Conservation (phyloP, 768 basidiomycete genomes). For the Suillus americanus region DNA sequence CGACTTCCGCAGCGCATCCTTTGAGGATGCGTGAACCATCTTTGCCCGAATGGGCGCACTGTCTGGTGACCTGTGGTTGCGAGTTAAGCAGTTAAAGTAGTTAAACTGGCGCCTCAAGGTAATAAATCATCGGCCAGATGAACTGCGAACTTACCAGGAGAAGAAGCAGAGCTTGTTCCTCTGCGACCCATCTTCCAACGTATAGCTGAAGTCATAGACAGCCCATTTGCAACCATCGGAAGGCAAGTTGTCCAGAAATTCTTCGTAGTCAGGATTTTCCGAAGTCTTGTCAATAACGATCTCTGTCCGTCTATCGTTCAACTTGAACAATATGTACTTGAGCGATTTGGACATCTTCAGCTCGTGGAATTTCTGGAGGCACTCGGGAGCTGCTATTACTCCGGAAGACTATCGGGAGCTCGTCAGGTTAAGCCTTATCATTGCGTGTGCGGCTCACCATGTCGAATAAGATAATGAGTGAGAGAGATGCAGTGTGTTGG, state of each 20-base stretch:
- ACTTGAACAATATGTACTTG: slow-evolving; percentile 82
- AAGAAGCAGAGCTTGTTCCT: slow-evolving; percentile 86
- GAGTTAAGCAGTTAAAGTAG: background rate
- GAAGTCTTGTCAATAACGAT: slow-evolving; percentile 77
- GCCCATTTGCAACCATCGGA: slow-evolving; percentile 79
- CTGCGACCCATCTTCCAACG: slow-evolving; percentile 64
- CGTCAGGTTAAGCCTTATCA: background rate
- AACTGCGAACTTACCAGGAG: slow-evolving; percentile 71
- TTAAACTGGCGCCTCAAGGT: background rate
- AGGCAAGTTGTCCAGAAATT: slow-evolving; percentile 74
- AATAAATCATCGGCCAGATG: background rate
- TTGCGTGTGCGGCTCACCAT: slow-evolving; percentile 24
- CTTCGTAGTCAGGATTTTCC: slow-evolving; percentile 54
- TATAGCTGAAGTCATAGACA: slow-evolving; percentile 89
- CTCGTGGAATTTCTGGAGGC: slow-evolving; percentile 31
- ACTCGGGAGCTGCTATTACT: slow-evolving; percentile 53
- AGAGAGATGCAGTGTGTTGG: background rate
- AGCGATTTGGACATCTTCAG: slow-evolving; percentile 43
- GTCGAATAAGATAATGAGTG: slow-evolving; percentile 5
- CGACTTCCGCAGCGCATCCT: slow-evolving; percentile 69
- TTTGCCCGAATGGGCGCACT: slow-evolving; percentile 82
- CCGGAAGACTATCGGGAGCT: slow-evolving; percentile 26
- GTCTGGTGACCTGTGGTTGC: slow-evolving; percentile 74
- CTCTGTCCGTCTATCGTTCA: slow-evolving; percentile 62
- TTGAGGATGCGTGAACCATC: slow-evolving; percentile 92